Percentiles rank a stretch among this genome's conserved stretches.
Conservation (phyloP, 176 grass and related monocot genomes). For the Tillandsia fasciculata region DNA sequence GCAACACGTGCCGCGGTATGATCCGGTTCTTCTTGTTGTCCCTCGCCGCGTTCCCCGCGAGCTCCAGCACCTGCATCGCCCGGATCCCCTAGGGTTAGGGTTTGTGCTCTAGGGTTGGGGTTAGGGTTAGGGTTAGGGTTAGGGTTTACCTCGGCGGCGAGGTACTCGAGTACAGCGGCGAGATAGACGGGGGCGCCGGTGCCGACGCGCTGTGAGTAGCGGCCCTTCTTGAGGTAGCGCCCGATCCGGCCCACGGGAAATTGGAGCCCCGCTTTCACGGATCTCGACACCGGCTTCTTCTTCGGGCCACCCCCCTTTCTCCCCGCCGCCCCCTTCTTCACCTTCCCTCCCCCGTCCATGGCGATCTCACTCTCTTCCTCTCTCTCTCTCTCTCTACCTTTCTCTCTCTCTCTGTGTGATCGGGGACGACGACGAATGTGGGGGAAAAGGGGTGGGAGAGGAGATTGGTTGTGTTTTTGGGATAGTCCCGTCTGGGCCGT, state of each 20-base stretch:
- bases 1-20: constrained; percentile 20
- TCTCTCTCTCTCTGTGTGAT: neutral
- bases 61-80: constrained; percentile 5
- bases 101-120: neutral
- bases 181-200: constrained; percentile 21
- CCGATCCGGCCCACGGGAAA: constrained; percentile 21
- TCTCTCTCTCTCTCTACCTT: neutral
- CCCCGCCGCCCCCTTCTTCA: constrained; percentile 17
- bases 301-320: constrained; percentile 13
- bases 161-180: constrained; percentile 22
- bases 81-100: neutral
- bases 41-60: constrained; percentile 24
- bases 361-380: neutral
- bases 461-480: too few species aligned
- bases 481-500: too few species aligned
- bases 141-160: constrained; percentile 15
- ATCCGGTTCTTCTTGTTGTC: constrained; percentile 29
- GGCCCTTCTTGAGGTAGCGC: constrained; percentile 18
- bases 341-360: constrained; percentile 13
- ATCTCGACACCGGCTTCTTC: constrained; percentile 20
- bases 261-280: constrained; percentile 21
- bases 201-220: constrained; percentile 19
- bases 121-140: too few species aligned
- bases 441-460: too few species aligned
- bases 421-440: too few species aligned